Base-by-base conservation (phyloP, 805 yeast genomes). In the Barnettozyma vustinii region DNA sequence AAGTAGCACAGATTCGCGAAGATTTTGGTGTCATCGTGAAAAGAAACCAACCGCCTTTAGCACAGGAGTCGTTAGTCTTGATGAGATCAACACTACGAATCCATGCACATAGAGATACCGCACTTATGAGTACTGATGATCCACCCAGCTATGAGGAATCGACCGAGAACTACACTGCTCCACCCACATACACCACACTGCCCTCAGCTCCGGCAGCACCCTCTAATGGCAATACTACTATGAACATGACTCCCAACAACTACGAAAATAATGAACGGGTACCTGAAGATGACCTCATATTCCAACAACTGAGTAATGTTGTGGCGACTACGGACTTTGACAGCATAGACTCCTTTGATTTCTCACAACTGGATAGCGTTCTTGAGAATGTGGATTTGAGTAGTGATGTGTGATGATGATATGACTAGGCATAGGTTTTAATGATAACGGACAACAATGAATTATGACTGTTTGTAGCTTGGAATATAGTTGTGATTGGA, bases 321-420 rank as follows among this genome's bases (percentile, higher is more conserved):
- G 49, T 56, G 15, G 47, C 45, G 6, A 16, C 44, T 4, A 56
- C 62, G 10, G 52, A 50, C 33, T 58, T 55, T 35, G 23, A 37
- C 3, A 51, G 52, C 4, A 52, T 56, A 7, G 59, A 58, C 4
- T 15, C 35, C n/a, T 56, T 37, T 32, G 56, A 58, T 26, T 58
- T 53, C 42, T 52, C 51, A 4, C 40, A 26, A 12, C 44, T 58
- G 32, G 46, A 48, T 13, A 26, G 32, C 1, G 50, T 44, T 0
- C 44, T 55, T 15, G 50, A 52, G 15, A 51, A 45, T 4, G 52
- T 54, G 9, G 42, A 46, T 32, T 23, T 48, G 26, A 44, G 36
- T 12, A 41, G 30, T 27, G 26, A 26, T 16, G 23, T 44, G 37
- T 20, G 27, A 30, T 32, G 23, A 40, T 15, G n/a, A 30, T 15